Evolutionary conservation across 176 grass and related monocot species (phyloP).

Genomic region (Triticum dicoccoides): DNA sequence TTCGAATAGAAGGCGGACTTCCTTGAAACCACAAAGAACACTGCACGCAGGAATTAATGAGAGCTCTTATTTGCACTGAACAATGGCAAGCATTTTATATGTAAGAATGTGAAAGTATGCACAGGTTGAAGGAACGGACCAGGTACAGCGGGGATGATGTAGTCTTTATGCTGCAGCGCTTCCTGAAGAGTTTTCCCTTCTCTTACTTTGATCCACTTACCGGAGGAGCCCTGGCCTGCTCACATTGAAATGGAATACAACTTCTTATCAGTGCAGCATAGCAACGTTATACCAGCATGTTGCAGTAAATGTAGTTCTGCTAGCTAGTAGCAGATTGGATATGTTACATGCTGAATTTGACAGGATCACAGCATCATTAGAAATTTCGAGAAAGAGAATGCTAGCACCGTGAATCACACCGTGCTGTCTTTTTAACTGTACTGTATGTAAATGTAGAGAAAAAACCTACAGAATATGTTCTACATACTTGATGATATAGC

Average conservation of each 20-base stretch:
- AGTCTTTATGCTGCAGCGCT: slow-evolving; percentile 53
- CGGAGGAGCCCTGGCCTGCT: slow-evolving; percentile 30
- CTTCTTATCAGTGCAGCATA: too few relatives aligned
- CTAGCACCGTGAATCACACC: neutral
- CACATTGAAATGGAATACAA: slow-evolving; percentile 25
- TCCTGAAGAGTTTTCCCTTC: slow-evolving; percentile 76
- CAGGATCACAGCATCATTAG: neutral
- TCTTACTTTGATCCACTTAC: slow-evolving; percentile 72
- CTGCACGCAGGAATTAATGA: slow-evolving; percentile 32
- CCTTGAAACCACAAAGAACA: slow-evolving; percentile 89
- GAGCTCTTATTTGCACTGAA: neutral
- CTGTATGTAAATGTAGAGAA: slow-evolving; percentile 7
- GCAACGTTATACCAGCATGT: too few relatives aligned
- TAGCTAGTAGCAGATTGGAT: neutral
- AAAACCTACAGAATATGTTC: neutral
- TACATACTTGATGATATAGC: slow-evolving; percentile 45
- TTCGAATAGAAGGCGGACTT: slow-evolving; percentile 71
- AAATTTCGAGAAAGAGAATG: neutral
- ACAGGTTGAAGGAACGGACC: slow-evolving; percentile 40
- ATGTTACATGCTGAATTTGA: neutral
- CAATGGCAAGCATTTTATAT: neutral
- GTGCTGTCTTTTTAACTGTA: neutral
- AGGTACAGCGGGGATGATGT: slow-evolving; percentile 72
- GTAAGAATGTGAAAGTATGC: neutral
- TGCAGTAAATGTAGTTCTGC: neutral